Percentiles rank a stretch among this genome's conserved stretches.
Evolutionary conservation across 345 rosid genomes (phyloP).

Genomic region (Melastoma malabathricum): DNA sequence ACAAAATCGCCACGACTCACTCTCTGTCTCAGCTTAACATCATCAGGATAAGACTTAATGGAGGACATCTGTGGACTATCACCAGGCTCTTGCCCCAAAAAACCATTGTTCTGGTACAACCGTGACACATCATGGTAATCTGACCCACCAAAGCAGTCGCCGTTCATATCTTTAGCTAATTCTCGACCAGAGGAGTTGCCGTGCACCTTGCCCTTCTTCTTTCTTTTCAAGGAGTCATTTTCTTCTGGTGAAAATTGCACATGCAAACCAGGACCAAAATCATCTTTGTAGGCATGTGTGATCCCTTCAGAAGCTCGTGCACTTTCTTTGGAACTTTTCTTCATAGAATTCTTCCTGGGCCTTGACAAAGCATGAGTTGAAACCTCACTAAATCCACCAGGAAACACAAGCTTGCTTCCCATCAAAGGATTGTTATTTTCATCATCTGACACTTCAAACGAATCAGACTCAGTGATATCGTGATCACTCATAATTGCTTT

Average conservation of each 20-base stretch:
- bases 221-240: conserved; percentile 38
- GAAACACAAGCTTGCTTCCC: conserved; percentile 35
- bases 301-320: conserved; percentile 29
- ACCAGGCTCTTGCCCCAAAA: conserved; percentile 32
- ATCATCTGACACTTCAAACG: conserved; percentile 41
- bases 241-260: conserved; percentile 20
- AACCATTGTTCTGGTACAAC: conserved; percentile 34
- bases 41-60: conserved; percentile 30
- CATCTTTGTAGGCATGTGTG: conserved; percentile 18
- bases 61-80: conserved; percentile 29
- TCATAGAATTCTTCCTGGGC: conserved; percentile 11
- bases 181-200: conserved; percentile 36
- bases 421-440: conserved; percentile 38
- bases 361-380: conserved; percentile 31
- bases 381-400: conserved; percentile 29
- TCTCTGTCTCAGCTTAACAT: conserved; percentile 38
- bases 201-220: conserved; percentile 62
- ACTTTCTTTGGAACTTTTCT: conserved; percentile 28
- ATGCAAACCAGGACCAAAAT: conserved; percentile 25
- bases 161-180: conserved; percentile 31
- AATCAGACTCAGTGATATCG: conserved; percentile 84
- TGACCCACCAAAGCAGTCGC: conserved; percentile 17
- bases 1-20: conserved; percentile 8
- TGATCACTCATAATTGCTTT: conserved; percentile 23
- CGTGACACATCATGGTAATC: conserved; percentile 24